Conservation (phyloP, 2,329 filamentous ascomycete species). For the Zasmidium citrigriseum region DNA sequence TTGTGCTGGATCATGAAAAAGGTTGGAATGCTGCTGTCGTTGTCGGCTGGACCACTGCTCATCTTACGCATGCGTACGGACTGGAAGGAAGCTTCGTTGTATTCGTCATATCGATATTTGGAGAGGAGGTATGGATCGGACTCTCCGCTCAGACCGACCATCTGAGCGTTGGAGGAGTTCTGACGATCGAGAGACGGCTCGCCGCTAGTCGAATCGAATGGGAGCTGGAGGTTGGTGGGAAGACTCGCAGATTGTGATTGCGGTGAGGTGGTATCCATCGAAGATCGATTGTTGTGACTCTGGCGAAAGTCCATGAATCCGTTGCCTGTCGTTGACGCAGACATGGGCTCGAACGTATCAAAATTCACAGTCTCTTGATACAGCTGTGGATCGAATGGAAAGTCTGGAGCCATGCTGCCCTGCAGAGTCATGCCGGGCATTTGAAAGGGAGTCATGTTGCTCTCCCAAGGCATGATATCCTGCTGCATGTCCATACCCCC, state of each 20-base stretch:
- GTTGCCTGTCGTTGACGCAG: conserved; percentile 22
- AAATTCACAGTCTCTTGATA: conserved; percentile 31
- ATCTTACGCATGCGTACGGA: conserved; percentile 35
- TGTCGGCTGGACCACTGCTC: conserved; percentile 25
- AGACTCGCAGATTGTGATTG: conserved; percentile 19
- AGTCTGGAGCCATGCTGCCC: conserved; percentile 22
- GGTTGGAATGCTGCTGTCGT: conserved; percentile 28
- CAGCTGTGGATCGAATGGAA: conserved; percentile 32
- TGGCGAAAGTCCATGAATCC: background rate
- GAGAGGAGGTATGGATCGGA: conserved; percentile 35
- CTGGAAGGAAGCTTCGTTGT: conserved; percentile 36
- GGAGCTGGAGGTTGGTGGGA: conserved; percentile 26
- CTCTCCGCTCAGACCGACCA: conserved; percentile 37
- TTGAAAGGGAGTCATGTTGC: conserved; percentile 26
- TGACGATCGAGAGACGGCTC: conserved; percentile 36
- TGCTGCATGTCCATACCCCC: conserved; percentile 28
- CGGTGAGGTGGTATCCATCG: conserved; percentile 30
- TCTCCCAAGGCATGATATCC: conserved; percentile 31
- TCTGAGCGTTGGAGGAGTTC: conserved; percentile 33
- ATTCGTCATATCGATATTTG: conserved; percentile 35
- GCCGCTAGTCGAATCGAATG: conserved; percentile 29
- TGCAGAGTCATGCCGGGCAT: conserved; percentile 28
- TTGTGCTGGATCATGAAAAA: conserved; percentile 41
- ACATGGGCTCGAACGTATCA: conserved; percentile 30
- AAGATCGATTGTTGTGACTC: conserved; percentile 20